Evolutionary conservation across 371 early-diverging fungal genomes (phyloP), one percentile per base, ranked within the genome.

Genomic region (Rhizopus delemar): DNA sequence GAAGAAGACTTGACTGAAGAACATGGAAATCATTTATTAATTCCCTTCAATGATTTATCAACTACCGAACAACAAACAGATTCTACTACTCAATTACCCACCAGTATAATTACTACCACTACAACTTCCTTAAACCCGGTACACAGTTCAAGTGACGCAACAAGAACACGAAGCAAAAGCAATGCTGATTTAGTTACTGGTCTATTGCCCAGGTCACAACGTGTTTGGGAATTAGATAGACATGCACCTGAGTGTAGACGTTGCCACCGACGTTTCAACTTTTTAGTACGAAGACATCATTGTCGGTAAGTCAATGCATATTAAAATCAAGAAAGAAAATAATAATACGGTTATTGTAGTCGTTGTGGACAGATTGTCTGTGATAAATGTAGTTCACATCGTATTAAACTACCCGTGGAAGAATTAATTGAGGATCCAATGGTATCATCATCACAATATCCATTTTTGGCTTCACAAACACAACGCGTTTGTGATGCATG

Each of bases 311-410:
- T 8, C 4, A 11, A 46, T 22, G 22, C 22, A 22, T 22, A 22
- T 22, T 22, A 22, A 22, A 22, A 22, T 22, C 22, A 22, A 22
- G 22, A 22, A 22, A 22, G 22, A 22, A 22, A 22, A 11, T 39
- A 35, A 35, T 41, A 31, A 32, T 29, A 28, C 32, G 35, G 32
- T 34, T 36, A 15, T 55, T 54, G n/a, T 59, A 81, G 84, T 46
- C 86, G 89, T 28, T 92, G 92, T 75, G 91, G 92, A 4, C 78
- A 80, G 22, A 80, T 91, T 45, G 86, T 87, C 22, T 92, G 92
- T 63, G 88, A 88, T 66, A 68, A 70, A 15, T 91, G 88, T 13
- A 81, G 86, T 28, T 68, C 78, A 5, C 70, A 74, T 59, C 52
- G 86, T 35, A 68, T 74, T 3, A 66, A 73, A 9, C 65, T 76